Base-by-base conservation (phyloP, 352 stramenopile genomes). In the Phytophthora pini region DNA sequence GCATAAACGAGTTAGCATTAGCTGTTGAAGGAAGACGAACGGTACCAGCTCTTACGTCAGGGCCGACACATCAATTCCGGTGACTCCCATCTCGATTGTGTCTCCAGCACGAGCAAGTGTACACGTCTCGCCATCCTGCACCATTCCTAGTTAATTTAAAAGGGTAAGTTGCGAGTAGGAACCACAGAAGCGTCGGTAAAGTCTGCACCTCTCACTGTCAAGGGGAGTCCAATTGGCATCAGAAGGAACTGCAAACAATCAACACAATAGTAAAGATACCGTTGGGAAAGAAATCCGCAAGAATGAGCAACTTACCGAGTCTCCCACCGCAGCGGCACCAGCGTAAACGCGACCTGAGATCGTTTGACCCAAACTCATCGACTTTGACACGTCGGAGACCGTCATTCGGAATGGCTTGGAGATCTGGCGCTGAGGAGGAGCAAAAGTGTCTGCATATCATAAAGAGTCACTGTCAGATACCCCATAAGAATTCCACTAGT, bases 331-430 rank as follows among this genome's bases (percentile, higher is more conserved):
- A 6, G 80, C 82, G 9, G 88, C 88, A 24, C 88, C 88, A 24
- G 88, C 77, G 31, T 95, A 94, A n/a, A 95, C 78, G n/a, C 88
- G 85, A 34, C 88, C 88, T n/a, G 85, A 92, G 49, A 95, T 80
- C 2, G 82, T 93, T 49, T 89, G 82, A 0, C 88, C 88, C 0
- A 95, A 53, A 45, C 82, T 89, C 79, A 94, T 92, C 0, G 87
- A 94, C 70, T 91, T 94, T 53, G 85, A 93, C 8, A 96, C 85
- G 50, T 96, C 88, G 1, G 88, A 93, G 10, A 96, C 76, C 13
- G 77, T 80, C 86, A 96, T 94, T 29, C 88, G 88, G 72, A 96
- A 94, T 1, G 86, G 80, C 65, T 95, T 95, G 27, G 79, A 62
- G 64, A 94, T 92, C 57, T 92, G 84, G 0, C 87, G 82, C 62